Base-by-base conservation (phyloP, 805 yeast genomes). In the Starmerella gropengiesseri region DNA sequence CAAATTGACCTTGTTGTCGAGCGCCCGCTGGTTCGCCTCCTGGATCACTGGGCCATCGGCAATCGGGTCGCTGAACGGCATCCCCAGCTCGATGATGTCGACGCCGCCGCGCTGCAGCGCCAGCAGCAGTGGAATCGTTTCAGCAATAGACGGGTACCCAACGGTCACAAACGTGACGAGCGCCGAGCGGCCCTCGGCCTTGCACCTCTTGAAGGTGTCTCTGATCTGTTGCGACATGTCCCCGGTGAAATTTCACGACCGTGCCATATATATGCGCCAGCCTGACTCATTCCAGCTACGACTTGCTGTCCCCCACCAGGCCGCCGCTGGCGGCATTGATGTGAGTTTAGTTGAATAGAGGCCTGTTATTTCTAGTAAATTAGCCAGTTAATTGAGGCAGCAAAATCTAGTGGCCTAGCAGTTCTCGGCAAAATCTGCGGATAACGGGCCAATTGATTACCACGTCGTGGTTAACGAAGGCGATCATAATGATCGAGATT, bases 11-110 rank as follows among this genome's bases (percentile, higher is more conserved):
- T 94, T 94, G 55, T 91, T 89, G 20, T 74, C 70, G 50, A 91
- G 70, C 16, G 98, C 91, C n/a, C 62, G 45, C 41, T 57, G 52
- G 65, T 87, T 87, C 29, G 97, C 85, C 26, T 68, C 77, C 66
- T 91, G 98, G 56, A 91, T 91, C 14, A 94, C 84, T 30, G 97
- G 94, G 37, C 99, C 99, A 62, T 91, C 99, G 26, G 97, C 99
- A 60, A 91, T 86, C 29, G 99, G 98, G 61, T 91, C 99, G 18
- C 95, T 80, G 62, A 91, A 91, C 37, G 99, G 99, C 60, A 91
- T 66, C 49, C 99, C 98, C 36, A 91, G 66, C 65, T 91, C 99
- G 53, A 91, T 84, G 48, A 91, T 73, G 59, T 91, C 97, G 29
- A 82, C 93, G 44, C 99, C 99, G 52, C 95, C 96, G 22, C 74